Percentiles rank a stretch among this genome's conserved stretches.
phyloP scores from a whole-genome alignment of 108 stramenopile genomes.

The Cyclotella cryptica region DNA sequence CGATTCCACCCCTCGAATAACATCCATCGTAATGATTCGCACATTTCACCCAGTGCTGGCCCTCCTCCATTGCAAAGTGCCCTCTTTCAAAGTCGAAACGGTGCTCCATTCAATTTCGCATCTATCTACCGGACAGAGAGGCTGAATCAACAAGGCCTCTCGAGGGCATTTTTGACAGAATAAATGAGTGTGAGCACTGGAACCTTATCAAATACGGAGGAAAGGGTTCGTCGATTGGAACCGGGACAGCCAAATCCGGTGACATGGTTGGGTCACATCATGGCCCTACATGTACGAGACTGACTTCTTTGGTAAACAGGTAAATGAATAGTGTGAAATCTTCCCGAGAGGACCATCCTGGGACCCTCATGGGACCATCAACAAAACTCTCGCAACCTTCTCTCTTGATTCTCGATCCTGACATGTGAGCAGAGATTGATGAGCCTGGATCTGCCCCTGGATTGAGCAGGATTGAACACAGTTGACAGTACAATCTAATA shows the following conservation, averaged over 20 bases:
- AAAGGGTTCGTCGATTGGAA: conserved; percentile 17
- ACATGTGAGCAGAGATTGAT: too few species aligned
- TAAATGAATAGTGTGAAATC: too few species aligned
- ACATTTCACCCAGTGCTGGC: conserved; percentile 32
- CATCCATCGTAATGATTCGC: conserved; percentile 30
- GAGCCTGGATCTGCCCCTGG: too few species aligned
- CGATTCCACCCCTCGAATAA: conserved; percentile 36
- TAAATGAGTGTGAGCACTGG: conserved; percentile 21
- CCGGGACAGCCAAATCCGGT: background rate
- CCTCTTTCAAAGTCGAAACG: background rate
- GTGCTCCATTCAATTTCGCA: background rate
- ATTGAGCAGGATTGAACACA: too few species aligned
- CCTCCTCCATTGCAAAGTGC: conserved; percentile 25
- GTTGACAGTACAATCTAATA: too few species aligned
- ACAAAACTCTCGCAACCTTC: too few species aligned
- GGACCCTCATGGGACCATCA: too few species aligned
- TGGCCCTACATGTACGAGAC: too few species aligned
- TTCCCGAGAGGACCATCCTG: too few species aligned
- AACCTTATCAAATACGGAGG: conserved; percentile 25
- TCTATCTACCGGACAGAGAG: conserved; percentile 28
- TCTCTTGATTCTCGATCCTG: too few species aligned
- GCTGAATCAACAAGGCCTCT: conserved; percentile 14
- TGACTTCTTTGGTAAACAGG: too few species aligned
- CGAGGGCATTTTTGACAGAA: conserved; percentile 25
- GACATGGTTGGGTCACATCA: background rate